Evolutionary conservation across 305 asterid species (phyloP), one percentile per base, ranked within the genome.

Genomic region (Fraxinus albicans): DNA sequence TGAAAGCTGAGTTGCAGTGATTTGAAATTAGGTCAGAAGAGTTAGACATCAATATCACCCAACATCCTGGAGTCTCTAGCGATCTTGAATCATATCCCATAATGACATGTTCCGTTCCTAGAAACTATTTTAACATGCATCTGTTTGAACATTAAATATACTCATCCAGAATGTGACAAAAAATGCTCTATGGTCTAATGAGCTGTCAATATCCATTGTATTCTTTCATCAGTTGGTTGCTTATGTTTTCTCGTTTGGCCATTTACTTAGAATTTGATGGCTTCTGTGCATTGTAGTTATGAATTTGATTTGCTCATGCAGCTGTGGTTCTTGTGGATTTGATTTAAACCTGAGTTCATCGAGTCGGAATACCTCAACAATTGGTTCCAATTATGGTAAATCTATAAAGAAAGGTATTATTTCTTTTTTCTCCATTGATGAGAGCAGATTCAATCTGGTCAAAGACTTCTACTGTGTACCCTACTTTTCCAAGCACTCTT

Each of bases 261-360:
- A 50, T 15, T 65, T 77, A 9, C 55, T 60, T 44, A 40, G 27
- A 70, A 15, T 19, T 27, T 60, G 78, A 72, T 58, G 33, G 73
- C 42, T 85, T 29, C 13, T 65, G n/a, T 65, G 13, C 3, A 9
- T 55, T 80, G 2, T 1, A 65, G 19, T 84, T 35, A 38, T 81
- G 27, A 74, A 21, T 47, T 27, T 83, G 44, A 83, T 87, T 79
- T 78, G 76, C 58, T 82, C 55, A 31, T 89, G 93, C 94, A 94
- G 98, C 84, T 94, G 98, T 87, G 98, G 96, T 84, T 90, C 91
- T 81, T 94, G 98, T 58, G 97, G 97, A 12, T 94, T 88, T 77
- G 97, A 94, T 82, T 79, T 94, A 53, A 93, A 93, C 84, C 91
- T 93, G 78, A 92, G 89, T 63, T 94, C 98, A 34, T 93, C 95